Base-by-base conservation (phyloP, 2,329 filamentous ascomycete species). In the Microsporum ferrugineum region DNA sequence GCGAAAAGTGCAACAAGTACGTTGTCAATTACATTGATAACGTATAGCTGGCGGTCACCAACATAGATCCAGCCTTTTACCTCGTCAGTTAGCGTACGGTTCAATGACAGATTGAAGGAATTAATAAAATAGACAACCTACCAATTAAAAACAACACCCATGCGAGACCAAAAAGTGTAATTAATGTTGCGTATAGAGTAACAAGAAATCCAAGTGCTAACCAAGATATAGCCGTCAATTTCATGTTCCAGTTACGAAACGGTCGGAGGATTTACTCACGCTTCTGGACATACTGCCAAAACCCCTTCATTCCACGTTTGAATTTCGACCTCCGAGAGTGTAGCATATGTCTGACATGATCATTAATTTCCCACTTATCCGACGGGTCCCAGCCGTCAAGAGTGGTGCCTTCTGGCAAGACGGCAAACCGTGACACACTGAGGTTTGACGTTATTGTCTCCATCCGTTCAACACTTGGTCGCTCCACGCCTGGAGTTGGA, bases 121-220 rank as follows among this genome's bases (percentile, higher is more conserved):
- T 8, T 8, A 1, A 31, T 4, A 36, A 29, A 1, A 55, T 23
- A 43, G 14, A 14, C 17, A 36, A 63, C 72, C 61, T 73, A 77
- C 86, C 88, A 70, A 95, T 95, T 60, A 95, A 77, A 74, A 92
- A 94, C n/a, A 95, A 80, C 1, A 95, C 89, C 90, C 89, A 95
- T 0, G 88, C 88, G 10, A 92, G 79, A 68, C 89, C 89, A 67
- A 95, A 95, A 0, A 91, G 78, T 0, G 89, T 94, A 67, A 95
- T 91, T 23, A 92, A 78, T 0, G 82, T 85, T 6, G 89, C 89
- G 72, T 95, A 95, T 2, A 95, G 75, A 0, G 89, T 94, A 62
- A 95, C 88, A 60, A 91, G 80, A 70, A 94, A 89, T 0, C 90
- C 90, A 41, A 95, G 79, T 0, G 90, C 81, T 84, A 61, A 36